These are phyloP conservation scores for Lachnellula occidentalis DNA, from an alignment of 2,329 filamentous ascomycete genomes.

Conservation along the genomic window DNA sequence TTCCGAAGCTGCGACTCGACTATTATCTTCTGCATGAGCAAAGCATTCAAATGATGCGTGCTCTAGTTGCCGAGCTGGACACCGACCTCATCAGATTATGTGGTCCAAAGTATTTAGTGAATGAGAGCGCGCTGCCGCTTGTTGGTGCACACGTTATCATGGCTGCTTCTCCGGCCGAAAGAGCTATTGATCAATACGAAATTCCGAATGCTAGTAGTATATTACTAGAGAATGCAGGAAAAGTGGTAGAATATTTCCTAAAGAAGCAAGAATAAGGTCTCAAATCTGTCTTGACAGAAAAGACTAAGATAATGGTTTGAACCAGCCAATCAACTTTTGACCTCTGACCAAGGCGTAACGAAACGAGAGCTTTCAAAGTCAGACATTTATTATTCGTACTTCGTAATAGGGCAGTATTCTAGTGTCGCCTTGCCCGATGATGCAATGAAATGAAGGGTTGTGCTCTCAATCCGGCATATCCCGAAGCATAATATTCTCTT, in stretches of 20 bases:
- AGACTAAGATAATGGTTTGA: too few relatives aligned
- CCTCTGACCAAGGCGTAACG: too few relatives aligned
- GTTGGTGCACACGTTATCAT: background rate
- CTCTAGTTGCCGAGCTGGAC: background rate
- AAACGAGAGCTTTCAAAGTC: too few relatives aligned
- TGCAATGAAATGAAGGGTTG: too few relatives aligned
- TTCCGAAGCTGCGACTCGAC: slow-evolving; percentile 5
- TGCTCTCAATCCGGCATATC: too few relatives aligned
- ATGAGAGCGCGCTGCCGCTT: slow-evolving; percentile 3
- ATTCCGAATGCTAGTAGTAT: background rate
- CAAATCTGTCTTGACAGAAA: too few relatives aligned
- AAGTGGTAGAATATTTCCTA: background rate
- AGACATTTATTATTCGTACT: too few relatives aligned
- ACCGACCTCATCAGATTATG: background rate
- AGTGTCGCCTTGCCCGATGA: too few relatives aligned
- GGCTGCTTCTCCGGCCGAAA: background rate
- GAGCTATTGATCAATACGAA: background rate
- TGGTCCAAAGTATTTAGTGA: slow-evolving; percentile 4
- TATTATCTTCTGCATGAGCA: slow-evolving; percentile 11
- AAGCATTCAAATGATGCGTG: slow-evolving; percentile 3
- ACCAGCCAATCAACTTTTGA: too few relatives aligned
- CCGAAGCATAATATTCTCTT: too few relatives aligned
- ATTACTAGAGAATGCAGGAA: background rate
- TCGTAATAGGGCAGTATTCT: too few relatives aligned
- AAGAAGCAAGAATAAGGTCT: background rate